Conservation (phyloP, 2,329 filamentous ascomycete species). For the Fusarium sp. region DNA sequence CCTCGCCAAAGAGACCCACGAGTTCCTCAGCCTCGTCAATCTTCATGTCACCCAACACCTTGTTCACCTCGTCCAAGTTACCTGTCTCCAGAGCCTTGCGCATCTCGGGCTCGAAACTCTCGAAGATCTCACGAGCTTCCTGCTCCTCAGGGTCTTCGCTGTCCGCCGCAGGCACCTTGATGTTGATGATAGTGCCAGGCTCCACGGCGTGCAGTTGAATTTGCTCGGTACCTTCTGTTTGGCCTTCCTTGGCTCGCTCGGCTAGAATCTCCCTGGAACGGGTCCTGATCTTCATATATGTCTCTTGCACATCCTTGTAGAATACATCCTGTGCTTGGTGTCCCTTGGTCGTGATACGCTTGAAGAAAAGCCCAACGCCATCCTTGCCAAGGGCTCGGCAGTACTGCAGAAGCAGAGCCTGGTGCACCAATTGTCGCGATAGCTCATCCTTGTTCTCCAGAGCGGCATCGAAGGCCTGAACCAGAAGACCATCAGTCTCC, state of each 20-base stretch:
- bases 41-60: slow-evolving; percentile 83
- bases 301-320: slow-evolving; percentile 90
- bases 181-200: slow-evolving; percentile 90
- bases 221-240: slow-evolving; percentile 83
- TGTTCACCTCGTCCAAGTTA: slow-evolving; percentile 73
- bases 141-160: slow-evolving; percentile 74
- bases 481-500: slow-evolving; percentile 90
- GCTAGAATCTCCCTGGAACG: slow-evolving; percentile 77
- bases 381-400: slow-evolving; percentile 90
- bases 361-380: slow-evolving; percentile 93
- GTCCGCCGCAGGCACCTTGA: slow-evolving; percentile 77
- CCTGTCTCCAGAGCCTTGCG: slow-evolving; percentile 86
- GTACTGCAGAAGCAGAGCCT: slow-evolving; percentile 92
- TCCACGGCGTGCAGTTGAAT: slow-evolving; percentile 98
- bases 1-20: slow-evolving; percentile 81
- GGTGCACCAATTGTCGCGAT: slow-evolving; percentile 89
- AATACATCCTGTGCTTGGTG: slow-evolving; percentile 94
- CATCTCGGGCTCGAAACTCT: slow-evolving; percentile 84
- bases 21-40: slow-evolving; percentile 89
- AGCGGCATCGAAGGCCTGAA: slow-evolving; percentile 91
- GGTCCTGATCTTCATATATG: slow-evolving; percentile 83
- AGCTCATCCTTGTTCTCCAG: slow-evolving; percentile 81
- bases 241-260: slow-evolving; percentile 62
- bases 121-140: slow-evolving; percentile 79
- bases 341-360: slow-evolving; percentile 87